Percentiles rank a stretch among this genome's conserved stretches.
Conservation (phyloP, 2,329 filamentous ascomycete species). For the Periconia macrospinosa region DNA sequence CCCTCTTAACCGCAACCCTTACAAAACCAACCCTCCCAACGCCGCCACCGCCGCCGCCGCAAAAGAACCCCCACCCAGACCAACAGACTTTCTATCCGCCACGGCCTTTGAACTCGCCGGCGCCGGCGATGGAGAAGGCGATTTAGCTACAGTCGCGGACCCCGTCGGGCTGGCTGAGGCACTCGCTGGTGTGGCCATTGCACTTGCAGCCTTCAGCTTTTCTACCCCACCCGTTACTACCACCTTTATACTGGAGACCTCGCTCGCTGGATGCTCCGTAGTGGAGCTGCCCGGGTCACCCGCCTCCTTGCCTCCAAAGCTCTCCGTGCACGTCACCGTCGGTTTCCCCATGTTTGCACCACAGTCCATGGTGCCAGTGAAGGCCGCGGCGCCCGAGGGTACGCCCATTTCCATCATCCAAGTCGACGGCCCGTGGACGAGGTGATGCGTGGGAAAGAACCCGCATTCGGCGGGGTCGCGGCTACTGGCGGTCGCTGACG, state of each 20-base stretch:
- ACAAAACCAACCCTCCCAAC: too few relatives aligned
- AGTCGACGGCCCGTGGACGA: conserved; percentile 21
- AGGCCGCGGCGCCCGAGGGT: conserved; percentile 12
- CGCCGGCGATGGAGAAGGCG: too few relatives aligned
- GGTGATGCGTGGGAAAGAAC: conserved; percentile 20
- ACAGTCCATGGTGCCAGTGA: conserved; percentile 25
- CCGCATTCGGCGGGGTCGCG: conserved; percentile 15
- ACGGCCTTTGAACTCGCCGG: too few relatives aligned
- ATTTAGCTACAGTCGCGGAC: neutral
- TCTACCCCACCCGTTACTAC: conserved; percentile 19
- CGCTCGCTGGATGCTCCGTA: neutral
- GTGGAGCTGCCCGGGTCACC: conserved; percentile 28
- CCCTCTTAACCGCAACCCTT: too few relatives aligned
- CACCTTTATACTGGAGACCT: conserved; percentile 15
- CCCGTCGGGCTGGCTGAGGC: neutral
- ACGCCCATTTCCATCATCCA: conserved; percentile 21
- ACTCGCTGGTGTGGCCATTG: conserved; percentile 2
- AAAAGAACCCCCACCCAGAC: too few relatives aligned
- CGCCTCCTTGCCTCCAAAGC: conserved; percentile 22
- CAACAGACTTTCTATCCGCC: too few relatives aligned
- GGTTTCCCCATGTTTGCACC: conserved; percentile 11
- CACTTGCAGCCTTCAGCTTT: conserved; percentile 10
- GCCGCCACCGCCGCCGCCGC: too few relatives aligned
- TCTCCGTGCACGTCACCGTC: conserved; percentile 21
- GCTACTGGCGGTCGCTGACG: neutral